phyloP scores from a whole-genome alignment of 108 stramenopile species.

The Phaeodactylum tricornutum region DNA sequence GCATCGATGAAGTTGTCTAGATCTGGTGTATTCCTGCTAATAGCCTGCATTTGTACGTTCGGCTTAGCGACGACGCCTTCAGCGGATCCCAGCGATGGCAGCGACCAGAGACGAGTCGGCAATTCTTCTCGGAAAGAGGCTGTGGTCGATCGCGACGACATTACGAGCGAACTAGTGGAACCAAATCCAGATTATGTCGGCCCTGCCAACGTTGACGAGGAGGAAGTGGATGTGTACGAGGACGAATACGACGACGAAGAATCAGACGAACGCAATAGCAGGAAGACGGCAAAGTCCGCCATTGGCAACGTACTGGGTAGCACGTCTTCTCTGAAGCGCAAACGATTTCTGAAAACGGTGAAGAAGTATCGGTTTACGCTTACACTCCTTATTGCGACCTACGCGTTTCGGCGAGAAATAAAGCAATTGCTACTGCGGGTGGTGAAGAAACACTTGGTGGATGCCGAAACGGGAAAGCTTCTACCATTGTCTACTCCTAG shows the following conservation, averaged over 20 bases:
- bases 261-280: neutral
- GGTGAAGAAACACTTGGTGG: too few relatives aligned
- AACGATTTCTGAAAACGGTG: conserved; percentile 8
- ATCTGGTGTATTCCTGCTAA: too few relatives aligned
- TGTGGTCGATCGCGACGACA: too few relatives aligned
- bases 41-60: too few relatives aligned
- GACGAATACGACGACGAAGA: conserved; percentile 1
- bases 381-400: conserved; percentile 26
- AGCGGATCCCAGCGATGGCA: too few relatives aligned
- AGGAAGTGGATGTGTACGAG: conserved; percentile 11
- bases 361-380: conserved; percentile 19
- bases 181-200: conserved; percentile 36
- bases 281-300: conserved; percentile 6
- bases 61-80: too few relatives aligned
- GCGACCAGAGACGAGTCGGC: too few relatives aligned
- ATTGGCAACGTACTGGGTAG: conserved; percentile 11
- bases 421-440: too few relatives aligned
- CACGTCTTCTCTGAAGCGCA: conserved; percentile 10
- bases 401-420: conserved; percentile 69
- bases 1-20: too few relatives aligned
- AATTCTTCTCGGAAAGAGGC: too few relatives aligned
- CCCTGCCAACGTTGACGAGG: conserved; percentile 11
- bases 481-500: conserved; percentile 8
- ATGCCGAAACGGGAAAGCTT: too few relatives aligned
- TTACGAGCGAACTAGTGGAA: conserved; percentile 21